Evolutionary conservation across 352 stramenopile genomes (phyloP).

Genomic region (Pythium phragmiticola): DNA sequence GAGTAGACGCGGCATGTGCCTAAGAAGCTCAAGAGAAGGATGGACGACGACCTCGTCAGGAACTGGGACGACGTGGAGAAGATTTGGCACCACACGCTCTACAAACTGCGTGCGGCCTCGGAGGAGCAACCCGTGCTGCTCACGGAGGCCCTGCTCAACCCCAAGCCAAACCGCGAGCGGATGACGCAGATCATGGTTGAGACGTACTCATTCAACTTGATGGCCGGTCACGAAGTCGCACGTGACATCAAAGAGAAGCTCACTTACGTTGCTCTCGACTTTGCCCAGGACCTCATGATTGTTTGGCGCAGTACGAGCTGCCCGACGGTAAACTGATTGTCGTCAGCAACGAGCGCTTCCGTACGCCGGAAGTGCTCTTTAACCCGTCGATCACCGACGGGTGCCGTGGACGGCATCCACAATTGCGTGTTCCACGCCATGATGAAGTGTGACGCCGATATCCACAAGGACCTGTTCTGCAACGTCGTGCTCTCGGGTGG

Average conservation of each 20-base stretch:
- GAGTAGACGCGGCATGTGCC: constrained; percentile 93
- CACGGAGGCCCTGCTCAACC: too few species aligned
- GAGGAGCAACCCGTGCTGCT: too few species aligned
- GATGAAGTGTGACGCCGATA: constrained; percentile 97
- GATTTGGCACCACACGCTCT: constrained; percentile 99
- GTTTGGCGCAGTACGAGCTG: constrained; percentile 72
- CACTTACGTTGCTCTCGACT: constrained; percentile 83
- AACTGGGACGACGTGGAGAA: constrained; percentile 99
- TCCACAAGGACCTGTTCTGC: constrained; percentile 91
- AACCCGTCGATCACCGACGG: constrained; percentile 48
- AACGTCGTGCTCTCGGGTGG: constrained; percentile 93
- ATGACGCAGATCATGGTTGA: constrained; percentile 96
- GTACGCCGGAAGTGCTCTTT: constrained; percentile 66
- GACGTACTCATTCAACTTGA: constrained; percentile 89
- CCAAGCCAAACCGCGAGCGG: too few species aligned
- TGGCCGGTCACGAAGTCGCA: constrained; percentile 84
- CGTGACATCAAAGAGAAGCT: constrained; percentile 89
- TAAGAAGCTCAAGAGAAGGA: constrained; percentile 94
- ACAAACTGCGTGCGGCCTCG: constrained; percentile 94
- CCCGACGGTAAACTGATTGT: constrained; percentile 74
- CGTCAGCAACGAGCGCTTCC: constrained; percentile 52
- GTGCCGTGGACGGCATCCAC: constrained; percentile 65
- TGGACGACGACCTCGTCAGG: constrained; percentile 99
- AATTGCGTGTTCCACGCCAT: constrained; percentile 91
- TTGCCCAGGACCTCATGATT: constrained; percentile 66